phyloP scores from a whole-genome alignment of 2,329 filamentous ascomycete genomes.

The Penicillium psychrosexuale region DNA sequence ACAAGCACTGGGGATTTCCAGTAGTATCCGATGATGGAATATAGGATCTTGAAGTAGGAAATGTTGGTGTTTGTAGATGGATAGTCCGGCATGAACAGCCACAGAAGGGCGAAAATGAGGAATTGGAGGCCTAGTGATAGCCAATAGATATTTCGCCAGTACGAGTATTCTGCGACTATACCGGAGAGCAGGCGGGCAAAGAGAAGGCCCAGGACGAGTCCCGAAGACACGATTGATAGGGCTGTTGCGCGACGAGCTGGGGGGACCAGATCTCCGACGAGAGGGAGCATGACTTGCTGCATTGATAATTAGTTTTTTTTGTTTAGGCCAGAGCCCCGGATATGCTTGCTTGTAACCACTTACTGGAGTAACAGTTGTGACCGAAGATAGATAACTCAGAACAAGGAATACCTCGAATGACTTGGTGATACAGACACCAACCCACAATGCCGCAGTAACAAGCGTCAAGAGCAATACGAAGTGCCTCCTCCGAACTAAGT shows the following conservation, averaged over 20 bases:
- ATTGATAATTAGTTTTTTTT: not conserved
- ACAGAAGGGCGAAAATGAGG: slow-evolving; percentile 62
- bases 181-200: slow-evolving; percentile 73
- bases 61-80: slow-evolving; percentile 67
- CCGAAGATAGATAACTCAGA: slow-evolving; percentile 69
- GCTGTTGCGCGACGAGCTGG: slow-evolving; percentile 64
- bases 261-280: slow-evolving; percentile 75
- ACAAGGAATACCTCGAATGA: slow-evolving; percentile 64
- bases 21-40: slow-evolving; percentile 62
- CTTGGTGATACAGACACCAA: slow-evolving; percentile 67
- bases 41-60: slow-evolving; percentile 64
- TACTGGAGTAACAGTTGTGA: slow-evolving; percentile 73
- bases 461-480: slow-evolving; percentile 67
- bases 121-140: slow-evolving; percentile 69
- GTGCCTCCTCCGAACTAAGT: slow-evolving; percentile 63
- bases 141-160: slow-evolving; percentile 79
- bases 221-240: slow-evolving; percentile 71
- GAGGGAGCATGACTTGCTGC: slow-evolving; percentile 68
- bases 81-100: slow-evolving; percentile 76
- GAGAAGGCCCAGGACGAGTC: slow-evolving; percentile 71
- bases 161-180: slow-evolving; percentile 68
- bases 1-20: slow-evolving; percentile 65
- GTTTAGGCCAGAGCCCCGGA: not conserved
- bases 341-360: not conserved
- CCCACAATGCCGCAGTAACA: slow-evolving; percentile 64